Evolutionary conservation across 495 filamentous ascomycete species (phyloP).

Genomic region (Echria macrotheca): DNA sequence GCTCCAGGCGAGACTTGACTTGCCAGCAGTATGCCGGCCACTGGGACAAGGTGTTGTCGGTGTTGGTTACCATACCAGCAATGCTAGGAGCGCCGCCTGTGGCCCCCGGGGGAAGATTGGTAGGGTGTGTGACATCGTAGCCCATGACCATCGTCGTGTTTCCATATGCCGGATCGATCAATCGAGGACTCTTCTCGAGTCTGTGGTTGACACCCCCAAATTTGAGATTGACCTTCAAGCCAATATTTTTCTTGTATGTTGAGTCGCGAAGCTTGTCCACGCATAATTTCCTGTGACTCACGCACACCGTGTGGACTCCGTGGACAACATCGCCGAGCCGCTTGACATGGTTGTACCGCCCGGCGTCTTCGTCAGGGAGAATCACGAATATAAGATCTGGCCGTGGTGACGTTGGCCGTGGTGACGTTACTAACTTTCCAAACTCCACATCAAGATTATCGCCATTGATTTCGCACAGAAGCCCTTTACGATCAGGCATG

Average conservation of each 20-base stretch:
- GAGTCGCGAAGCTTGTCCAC: constrained; percentile 29
- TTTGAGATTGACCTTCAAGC: constrained; percentile 82
- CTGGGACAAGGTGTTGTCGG: constrained; percentile 57
- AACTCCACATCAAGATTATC: constrained; percentile 25
- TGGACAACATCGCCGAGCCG: constrained; percentile 54
- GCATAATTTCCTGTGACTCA: constrained; percentile 43
- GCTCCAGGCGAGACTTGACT: constrained; percentile 53
- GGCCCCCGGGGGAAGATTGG: constrained; percentile 53
- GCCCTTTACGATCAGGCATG: not conserved
- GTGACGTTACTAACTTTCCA: too few species aligned
- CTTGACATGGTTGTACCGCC: constrained; percentile 67
- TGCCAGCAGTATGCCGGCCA: constrained; percentile 59
- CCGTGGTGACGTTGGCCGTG: too few species aligned
- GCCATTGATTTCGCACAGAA: constrained; percentile 24
- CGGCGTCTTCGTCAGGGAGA: constrained; percentile 42
- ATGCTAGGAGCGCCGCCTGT: constrained; percentile 56
- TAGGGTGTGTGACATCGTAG: constrained; percentile 85
- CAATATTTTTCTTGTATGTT: constrained; percentile 69
- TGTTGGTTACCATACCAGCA: constrained; percentile 67
- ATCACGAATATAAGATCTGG: constrained; percentile 57
- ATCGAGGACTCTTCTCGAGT: constrained; percentile 42
- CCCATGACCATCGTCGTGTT: constrained; percentile 72
- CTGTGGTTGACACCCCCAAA: constrained; percentile 72
- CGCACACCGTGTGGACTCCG: constrained; percentile 63
- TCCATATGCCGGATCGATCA: constrained; percentile 58